phyloP scores from a whole-genome alignment of 805 yeast genomes.

The Yamadazyma insecticola region DNA sequence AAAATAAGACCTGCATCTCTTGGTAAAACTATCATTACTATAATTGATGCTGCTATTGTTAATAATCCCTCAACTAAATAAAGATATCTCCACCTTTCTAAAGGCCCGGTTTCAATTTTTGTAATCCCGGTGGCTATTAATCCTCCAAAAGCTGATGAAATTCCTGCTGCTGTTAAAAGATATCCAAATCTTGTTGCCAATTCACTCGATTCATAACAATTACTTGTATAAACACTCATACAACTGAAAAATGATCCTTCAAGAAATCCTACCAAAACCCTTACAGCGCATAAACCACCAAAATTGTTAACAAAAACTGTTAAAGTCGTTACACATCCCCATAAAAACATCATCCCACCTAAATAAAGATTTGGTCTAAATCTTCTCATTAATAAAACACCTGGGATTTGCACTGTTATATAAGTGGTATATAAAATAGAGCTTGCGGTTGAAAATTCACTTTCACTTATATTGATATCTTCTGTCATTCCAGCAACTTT shows the following conservation, averaged over 20 bases:
- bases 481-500: constrained; percentile 47
- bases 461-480: constrained; percentile 32
- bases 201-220: constrained; percentile 13
- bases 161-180: constrained; percentile 50
- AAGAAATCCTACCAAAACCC: constrained; percentile 48
- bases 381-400: constrained; percentile 28
- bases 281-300: constrained; percentile 39
- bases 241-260: constrained; percentile 52
- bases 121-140: constrained; percentile 43
- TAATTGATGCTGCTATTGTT: constrained; percentile 31
- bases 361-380: constrained; percentile 20
- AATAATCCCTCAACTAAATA: constrained; percentile 46
- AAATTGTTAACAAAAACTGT: constrained; percentile 40
- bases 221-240: constrained; percentile 30
- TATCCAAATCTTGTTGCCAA: constrained; percentile 18
- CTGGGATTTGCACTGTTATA: constrained; percentile 37
- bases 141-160: constrained; percentile 59
- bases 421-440: constrained; percentile 47
- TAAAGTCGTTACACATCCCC: constrained; percentile 23
- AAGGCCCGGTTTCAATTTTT: constrained; percentile 18
- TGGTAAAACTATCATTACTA: constrained; percentile 34
- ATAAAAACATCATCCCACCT: constrained; percentile 3
- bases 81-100: constrained; percentile 49
- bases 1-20: constrained; percentile 38
- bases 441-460: constrained; percentile 40